A percentile compares a stretch with the other conserved stretches of the same genome.
These are phyloP conservation scores for Syncephalastrum sp. DNA, from an alignment of 371 early-diverging fungal genomes.

Conservation along the genomic window DNA sequence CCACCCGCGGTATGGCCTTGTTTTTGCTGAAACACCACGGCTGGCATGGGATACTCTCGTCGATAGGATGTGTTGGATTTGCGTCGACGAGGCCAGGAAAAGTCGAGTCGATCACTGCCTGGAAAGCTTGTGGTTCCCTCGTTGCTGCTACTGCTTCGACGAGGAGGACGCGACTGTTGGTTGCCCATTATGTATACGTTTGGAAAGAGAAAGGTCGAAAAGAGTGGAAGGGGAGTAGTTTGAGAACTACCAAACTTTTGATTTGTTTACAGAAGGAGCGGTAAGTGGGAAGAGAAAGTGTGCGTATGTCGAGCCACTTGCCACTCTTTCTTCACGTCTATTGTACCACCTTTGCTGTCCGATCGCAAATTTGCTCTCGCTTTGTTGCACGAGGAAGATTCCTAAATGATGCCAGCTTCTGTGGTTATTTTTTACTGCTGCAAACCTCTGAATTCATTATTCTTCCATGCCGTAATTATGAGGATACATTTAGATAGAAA, in stretches of 20 bases:
- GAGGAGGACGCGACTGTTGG: constrained; percentile 32
- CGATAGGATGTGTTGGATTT: constrained; percentile 11
- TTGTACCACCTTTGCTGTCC: no score
- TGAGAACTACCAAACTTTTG: neutral
- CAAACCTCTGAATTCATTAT: no score
- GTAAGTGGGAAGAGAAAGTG: constrained; percentile 3
- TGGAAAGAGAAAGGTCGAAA: constrained; percentile 10
- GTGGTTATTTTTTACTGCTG: no score
- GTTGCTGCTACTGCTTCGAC: constrained; percentile 20
- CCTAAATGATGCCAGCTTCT: no score
- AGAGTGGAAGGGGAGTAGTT: constrained; percentile 11
- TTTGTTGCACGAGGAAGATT: no score
- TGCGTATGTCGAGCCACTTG: neutral
- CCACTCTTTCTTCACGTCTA: constrained; percentile 6
- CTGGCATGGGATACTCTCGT: constrained; percentile 39
- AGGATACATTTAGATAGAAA: no score
- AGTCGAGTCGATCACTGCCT: constrained; percentile 15
- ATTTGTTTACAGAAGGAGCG: neutral
- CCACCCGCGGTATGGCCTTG: constrained; percentile 12
- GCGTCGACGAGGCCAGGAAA: constrained; percentile 2
- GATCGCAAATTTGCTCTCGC: no score
- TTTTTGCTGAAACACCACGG: constrained; percentile 9
- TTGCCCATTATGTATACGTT: constrained; percentile 28
- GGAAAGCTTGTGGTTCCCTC: constrained; percentile 22
- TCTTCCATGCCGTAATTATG: no score